Evolutionary conservation across 2,329 filamentous ascomycete species (phyloP), one percentile per base, ranked within the genome.

Genomic region (Pestalotiopsis sp.): DNA sequence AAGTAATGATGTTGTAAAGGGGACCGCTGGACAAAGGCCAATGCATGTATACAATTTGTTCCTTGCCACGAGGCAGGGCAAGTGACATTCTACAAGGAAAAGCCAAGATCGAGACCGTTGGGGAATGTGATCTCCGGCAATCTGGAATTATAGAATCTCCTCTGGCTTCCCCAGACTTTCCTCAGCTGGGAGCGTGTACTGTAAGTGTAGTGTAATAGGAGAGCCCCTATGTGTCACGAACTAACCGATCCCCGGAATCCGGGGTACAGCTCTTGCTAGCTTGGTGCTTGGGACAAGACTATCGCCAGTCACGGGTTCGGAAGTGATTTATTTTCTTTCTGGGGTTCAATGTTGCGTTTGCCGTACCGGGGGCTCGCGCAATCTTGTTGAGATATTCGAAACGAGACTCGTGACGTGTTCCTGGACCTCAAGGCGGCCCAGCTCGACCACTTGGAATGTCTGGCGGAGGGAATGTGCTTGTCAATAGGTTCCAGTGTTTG

Each of bases 361-460:
- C 44, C 17, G 44, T n/a, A 20, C 44, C 17, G 44, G 30, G 14
- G 24, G 24, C 30, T 67, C 63, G 59, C 68, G 65, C 68, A 69
- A 69, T 67, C 59, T 67, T 58, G 24, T 20, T 44, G 65, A 48
- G 62, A 69, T 67, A 65, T 69, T 66, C 62, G 66, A 35, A 35
- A 60, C 65, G 61, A 66, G 38, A 59, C 68, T 67, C 68, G 68
- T 69, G 68, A 69, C 68, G 68, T 65, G 68, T 60, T 52, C 65
- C 39, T 64, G 67, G 67, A 55, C 61, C 59, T 62, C 38, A 44
- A 61, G 44, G 56, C 44, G 58, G 30, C 14, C 39, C 65, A 40
- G 22, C 52, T 66, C 17, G 30, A 48, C 64, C 64, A 58, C 64
- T 66, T 39, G 55, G 38, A n/a, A 58, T 22, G 20, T 59, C 30